A percentile compares a stretch with the other conserved stretches of the same genome.
Evolutionary conservation across 345 rosid species (phyloP).

Genomic region (Barbarea vulgaris): DNA sequence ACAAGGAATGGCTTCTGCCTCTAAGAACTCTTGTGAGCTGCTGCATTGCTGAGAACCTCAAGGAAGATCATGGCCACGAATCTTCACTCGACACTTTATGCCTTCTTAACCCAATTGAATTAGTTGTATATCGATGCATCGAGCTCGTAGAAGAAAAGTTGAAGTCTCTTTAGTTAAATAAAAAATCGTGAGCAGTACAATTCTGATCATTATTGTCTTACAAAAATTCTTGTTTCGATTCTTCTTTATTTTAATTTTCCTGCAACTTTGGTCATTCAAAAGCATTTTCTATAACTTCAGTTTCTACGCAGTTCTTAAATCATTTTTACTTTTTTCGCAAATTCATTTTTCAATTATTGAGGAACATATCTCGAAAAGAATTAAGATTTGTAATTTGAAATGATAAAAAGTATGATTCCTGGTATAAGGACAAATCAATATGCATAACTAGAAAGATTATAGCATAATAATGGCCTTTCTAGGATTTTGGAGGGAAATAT

Average conservation of each 20-base stretch:
- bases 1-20: conserved; percentile 84
- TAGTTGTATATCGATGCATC: conserved; percentile 78
- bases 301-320: neutral
- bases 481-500: neutral
- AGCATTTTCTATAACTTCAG: neutral
- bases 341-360: neutral
- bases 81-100: conserved; percentile 40
- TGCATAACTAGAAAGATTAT: conserved; percentile 14
- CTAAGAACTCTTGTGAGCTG: conserved; percentile 62
- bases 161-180: conserved; percentile 23
- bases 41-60: conserved; percentile 50
- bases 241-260: neutral
- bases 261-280: conserved; percentile 1
- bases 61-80: conserved; percentile 42
- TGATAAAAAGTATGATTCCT: neutral
- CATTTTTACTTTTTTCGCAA: neutral
- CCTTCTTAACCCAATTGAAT: conserved; percentile 63
- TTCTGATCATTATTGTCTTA: neutral
- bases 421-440: neutral
- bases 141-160: conserved; percentile 82
- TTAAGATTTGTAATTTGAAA: neutral
- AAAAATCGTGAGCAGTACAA: neutral
- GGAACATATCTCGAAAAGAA: neutral
- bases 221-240: neutral
- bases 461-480: neutral